Base-by-base conservation (phyloP, 441 rosid species). In the Erodium moschatum region DNA sequence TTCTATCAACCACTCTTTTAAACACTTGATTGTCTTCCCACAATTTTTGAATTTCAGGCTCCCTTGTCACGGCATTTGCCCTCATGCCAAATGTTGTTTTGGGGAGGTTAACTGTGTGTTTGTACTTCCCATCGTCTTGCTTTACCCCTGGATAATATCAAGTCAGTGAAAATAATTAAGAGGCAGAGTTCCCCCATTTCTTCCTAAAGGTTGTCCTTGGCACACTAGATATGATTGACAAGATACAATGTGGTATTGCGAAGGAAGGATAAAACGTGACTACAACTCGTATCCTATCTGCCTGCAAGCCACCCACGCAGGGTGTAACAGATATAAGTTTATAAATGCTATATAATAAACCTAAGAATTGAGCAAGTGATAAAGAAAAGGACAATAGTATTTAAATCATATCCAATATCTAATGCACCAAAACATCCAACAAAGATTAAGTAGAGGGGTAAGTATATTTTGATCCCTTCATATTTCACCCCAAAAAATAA, bases 1-100 rank as follows among this genome's bases (percentile, higher is more conserved):
- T 91, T 71, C 82, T 89, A 58, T 85, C 85, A 68, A 85, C 88
- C 72, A 86, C 87, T 81, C 85, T 84, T 80, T 84, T 84, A 76
- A 89, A 91, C 74, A 94, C 91, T 80, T 94, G 86, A 78, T 86
- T 79, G 44, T 87, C 96, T 0, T 91, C 96, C 98, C 97, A 94
- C 66, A 84, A 46, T 74, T 88, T 94, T 77, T 89, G 98, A 77
- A 94, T 81, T 80, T 91, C 97, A 69, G 98, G 98, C 79, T 94
- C 98, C 80, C 94, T 88, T 12, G 79, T 81, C 82, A 82, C 76
- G 60, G 98, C 85, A 78, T 91, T 91, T 12, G 97, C 97, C 80
- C 96, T 87, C 98, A 94, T 87, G 63, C 93, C 81, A 79, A 94
- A 94, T 66, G 77, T 78, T 31, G 98, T 91, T 79, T 86, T 91